A percentile compares a stretch with the other conserved stretches of the same genome.
phyloP scores from a whole-genome alignment of 192 early-diverging fungal species.

The Coemansia sp. region DNA sequence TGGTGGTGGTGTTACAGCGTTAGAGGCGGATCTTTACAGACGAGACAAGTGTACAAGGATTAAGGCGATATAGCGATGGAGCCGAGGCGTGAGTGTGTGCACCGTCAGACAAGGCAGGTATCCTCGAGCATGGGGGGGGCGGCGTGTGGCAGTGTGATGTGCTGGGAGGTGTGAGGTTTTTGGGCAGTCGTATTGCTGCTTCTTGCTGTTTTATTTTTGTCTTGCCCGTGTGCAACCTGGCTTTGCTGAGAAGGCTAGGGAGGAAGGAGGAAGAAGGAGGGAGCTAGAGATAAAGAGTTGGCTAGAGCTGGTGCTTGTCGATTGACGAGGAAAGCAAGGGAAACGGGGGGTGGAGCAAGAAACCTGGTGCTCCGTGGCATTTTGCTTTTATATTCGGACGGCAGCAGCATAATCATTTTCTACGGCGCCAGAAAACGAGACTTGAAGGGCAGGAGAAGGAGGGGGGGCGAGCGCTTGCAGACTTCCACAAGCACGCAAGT shows the following conservation, averaged over 20 bases:
- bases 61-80: not conserved
- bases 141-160: not conserved
- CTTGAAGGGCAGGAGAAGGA: not conserved
- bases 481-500: conserved; percentile 1
- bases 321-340: conserved; percentile 11
- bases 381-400: conserved; percentile 4
- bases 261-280: not conserved
- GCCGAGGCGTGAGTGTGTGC: conserved; percentile 1
- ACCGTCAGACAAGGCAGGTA: not conserved
- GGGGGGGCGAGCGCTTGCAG: not conserved
- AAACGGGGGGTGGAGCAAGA: not conserved
- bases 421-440: not conserved
- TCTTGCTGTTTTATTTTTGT: not conserved
- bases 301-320: conserved; percentile 12
- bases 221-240: conserved; percentile 1
- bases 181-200: not conserved
- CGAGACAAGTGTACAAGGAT: conserved; percentile 2
- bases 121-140: not conserved
- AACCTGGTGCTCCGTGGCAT: conserved; percentile 2
- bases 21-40: not conserved
- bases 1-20: conserved; percentile 5
- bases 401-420: not conserved
- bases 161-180: not conserved
- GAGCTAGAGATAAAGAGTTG: not conserved
- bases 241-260: not conserved